Conservation (phyloP, 1,284 basidiomycete genomes). For the Ustilago bromivora region DNA sequence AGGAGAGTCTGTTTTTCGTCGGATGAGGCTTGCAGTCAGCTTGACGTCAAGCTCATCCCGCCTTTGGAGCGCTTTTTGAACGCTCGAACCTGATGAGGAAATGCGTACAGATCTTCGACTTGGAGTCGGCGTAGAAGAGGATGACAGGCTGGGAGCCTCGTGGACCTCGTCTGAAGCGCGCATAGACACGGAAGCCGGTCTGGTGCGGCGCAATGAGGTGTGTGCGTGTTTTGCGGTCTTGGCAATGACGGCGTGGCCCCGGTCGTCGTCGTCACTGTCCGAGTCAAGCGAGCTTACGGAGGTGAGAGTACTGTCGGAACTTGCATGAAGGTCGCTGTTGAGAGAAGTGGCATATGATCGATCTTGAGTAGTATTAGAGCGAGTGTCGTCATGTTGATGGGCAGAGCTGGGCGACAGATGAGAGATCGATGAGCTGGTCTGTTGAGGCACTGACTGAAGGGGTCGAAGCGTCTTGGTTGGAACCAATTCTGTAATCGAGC, state of each 20-base stretch:
- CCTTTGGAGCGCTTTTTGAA: slow-evolving; percentile 44
- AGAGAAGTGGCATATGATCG: slow-evolving; percentile 36
- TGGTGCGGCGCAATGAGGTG: neutral
- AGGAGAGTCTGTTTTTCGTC: slow-evolving; percentile 25
- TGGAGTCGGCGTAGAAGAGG: slow-evolving; percentile 24
- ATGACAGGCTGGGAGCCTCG: slow-evolving; percentile 3
- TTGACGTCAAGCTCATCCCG: slow-evolving; percentile 48
- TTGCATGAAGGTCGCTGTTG: slow-evolving; percentile 21
- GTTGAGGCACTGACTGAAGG: neutral
- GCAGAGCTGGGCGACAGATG: slow-evolving; percentile 4
- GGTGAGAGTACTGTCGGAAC: slow-evolving; percentile 33
- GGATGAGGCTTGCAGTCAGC: slow-evolving; percentile 23
- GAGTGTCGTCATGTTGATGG: slow-evolving; percentile 13
- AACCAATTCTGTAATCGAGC: neutral
- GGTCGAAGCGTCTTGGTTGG: neutral
- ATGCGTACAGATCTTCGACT: slow-evolving; percentile 49
- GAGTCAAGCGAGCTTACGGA: slow-evolving; percentile 35
- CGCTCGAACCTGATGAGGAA: slow-evolving; percentile 41
- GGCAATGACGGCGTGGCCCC: neutral
- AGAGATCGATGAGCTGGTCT: neutral
- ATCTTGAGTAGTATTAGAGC: slow-evolving; percentile 17
- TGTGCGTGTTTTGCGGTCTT: slow-evolving; percentile 4
- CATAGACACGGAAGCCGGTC: neutral
- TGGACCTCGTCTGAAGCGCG: slow-evolving; percentile 9
- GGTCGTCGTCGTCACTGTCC: slow-evolving; percentile 17